Conservation (phyloP, 192 early-diverging fungal genomes). For the Geranomyces variabilis region DNA sequence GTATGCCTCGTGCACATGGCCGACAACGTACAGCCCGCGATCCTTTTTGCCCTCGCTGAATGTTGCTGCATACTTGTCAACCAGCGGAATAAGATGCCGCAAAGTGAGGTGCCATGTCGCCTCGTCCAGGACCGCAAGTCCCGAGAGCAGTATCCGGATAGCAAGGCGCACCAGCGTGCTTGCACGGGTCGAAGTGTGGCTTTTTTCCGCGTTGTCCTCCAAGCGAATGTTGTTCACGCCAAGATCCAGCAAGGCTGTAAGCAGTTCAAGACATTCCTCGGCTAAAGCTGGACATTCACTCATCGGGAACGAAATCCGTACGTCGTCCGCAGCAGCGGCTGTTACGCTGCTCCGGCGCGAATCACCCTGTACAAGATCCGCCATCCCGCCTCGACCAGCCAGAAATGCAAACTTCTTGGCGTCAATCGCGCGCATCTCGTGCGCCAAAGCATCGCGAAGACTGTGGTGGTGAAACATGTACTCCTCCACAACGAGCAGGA, state of each 20-base stretch:
- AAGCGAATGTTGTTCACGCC: slow-evolving; percentile 36
- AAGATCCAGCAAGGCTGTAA: slow-evolving; percentile 37
- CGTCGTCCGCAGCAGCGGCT: background rate
- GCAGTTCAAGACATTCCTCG: slow-evolving; percentile 43
- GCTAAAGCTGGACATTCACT: slow-evolving; percentile 41
- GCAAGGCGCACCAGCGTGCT: slow-evolving; percentile 45
- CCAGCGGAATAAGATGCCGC: slow-evolving; percentile 41
- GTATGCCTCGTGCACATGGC: slow-evolving; percentile 43
- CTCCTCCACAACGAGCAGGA: slow-evolving; percentile 43
- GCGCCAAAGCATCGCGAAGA: slow-evolving; percentile 35
- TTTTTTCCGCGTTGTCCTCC: slow-evolving; percentile 43
- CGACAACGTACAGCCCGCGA: slow-evolving; percentile 36
- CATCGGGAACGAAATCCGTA: slow-evolving; percentile 50
- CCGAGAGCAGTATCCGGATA: slow-evolving; percentile 45
- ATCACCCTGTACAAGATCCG: background rate
- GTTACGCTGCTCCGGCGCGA: background rate
- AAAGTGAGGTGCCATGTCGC: slow-evolving; percentile 38
- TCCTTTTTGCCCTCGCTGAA: slow-evolving; percentile 33
- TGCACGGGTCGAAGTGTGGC: slow-evolving; percentile 23
- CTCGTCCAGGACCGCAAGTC: slow-evolving; percentile 38
- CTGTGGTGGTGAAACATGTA: slow-evolving; percentile 51
- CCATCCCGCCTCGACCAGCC: background rate
- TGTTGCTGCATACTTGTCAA: slow-evolving; percentile 41
- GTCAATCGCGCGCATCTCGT: slow-evolving; percentile 25
- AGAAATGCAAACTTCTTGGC: slow-evolving; percentile 11